Percentiles rank a stretch among this genome's conserved stretches.
These are phyloP conservation scores for Colletotrichum navitas DNA, from an alignment of 2,329 filamentous ascomycete genomes.

Conservation along the genomic window DNA sequence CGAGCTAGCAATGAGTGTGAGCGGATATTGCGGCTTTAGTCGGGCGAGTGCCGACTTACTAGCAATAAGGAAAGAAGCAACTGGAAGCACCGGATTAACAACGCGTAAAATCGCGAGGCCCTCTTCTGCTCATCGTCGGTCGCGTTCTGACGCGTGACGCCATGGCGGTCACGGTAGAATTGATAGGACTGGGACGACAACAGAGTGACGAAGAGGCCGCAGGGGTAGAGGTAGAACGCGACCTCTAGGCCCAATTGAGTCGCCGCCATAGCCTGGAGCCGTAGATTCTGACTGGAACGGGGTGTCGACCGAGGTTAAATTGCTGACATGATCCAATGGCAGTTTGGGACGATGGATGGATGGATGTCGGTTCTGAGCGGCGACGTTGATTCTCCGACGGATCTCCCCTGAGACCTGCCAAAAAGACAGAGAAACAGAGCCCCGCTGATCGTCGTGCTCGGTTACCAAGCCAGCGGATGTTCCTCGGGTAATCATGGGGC, in stretches of 20 bases:
- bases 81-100: constrained; percentile 54
- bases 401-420: not conserved
- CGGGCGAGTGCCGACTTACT: constrained; percentile 3
- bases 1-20: constrained; percentile 43
- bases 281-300: constrained; percentile 10
- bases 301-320: constrained; percentile 13
- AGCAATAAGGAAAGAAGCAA: constrained; percentile 50
- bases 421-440: not conserved
- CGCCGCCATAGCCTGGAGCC: constrained; percentile 49
- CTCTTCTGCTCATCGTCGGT: constrained; percentile 47
- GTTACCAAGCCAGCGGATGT: not conserved
- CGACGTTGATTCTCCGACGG: constrained; percentile 9
- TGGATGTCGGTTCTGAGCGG: not conserved
- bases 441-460: not conserved
- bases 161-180: constrained; percentile 52
- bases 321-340: constrained; percentile 2
- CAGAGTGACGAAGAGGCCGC: constrained; percentile 53
- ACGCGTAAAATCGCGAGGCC: constrained; percentile 49
- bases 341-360: constrained; percentile 23
- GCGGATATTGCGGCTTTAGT: not conserved
- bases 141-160: constrained; percentile 46
- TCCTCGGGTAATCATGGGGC: not conserved
- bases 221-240: constrained; percentile 58
- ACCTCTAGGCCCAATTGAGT: constrained; percentile 53
- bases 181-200: constrained; percentile 53